Base-by-base conservation (phyloP, 2,329 filamentous ascomycete genomes). In the Pestalotiopsis fici region DNA sequence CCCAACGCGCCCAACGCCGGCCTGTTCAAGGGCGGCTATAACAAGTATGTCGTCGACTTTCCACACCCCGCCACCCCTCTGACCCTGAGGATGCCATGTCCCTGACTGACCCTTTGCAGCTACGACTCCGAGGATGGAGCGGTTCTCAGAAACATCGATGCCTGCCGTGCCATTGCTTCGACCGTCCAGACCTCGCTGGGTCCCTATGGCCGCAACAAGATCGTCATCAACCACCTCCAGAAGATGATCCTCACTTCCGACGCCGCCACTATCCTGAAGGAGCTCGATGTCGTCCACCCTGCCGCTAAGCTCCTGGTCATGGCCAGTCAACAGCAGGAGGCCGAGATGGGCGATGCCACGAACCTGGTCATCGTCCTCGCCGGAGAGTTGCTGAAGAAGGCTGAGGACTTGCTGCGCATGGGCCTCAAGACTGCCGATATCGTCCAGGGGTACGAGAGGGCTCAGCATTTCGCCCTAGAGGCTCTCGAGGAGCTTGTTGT, bases 231-330 rank as follows among this genome's bases (percentile, higher is more conserved):
- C 87, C 97, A 99, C 84, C 88, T 99, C 71, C 94, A 97, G 82
- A 99, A 99, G 88, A 98, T 99, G 96, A 97, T 98, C 75, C 87
- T 99, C 72, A 99, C 97, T 74, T 98, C 95, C 69, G 96, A 99
- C 79, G 96, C 96, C 72, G 96, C 96, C 72, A 98, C 96, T 56
- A 99, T 99, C 79, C 88, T 99, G 74, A 92, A 94, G 77, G 97
- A 99, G 85, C 90, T 99, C 80, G 96, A 99, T 78, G 96, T 99
- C 70, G 95, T 99, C 66, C 96, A 99, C 85, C 96, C 97, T 70
- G 96, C 96, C 67, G 97, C 96, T 64, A 99, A 99, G 85, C 87
- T 99, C 71, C 86, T 99, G 65, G 96, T 99, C 75, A 99, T 99
- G 97, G 95, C 96, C 69, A 95, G 93, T 80, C 96, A 99, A 83